Evolutionary conservation across 1,139 yeast genomes (phyloP).

Genomic region (Pneumocystis carinii): DNA sequence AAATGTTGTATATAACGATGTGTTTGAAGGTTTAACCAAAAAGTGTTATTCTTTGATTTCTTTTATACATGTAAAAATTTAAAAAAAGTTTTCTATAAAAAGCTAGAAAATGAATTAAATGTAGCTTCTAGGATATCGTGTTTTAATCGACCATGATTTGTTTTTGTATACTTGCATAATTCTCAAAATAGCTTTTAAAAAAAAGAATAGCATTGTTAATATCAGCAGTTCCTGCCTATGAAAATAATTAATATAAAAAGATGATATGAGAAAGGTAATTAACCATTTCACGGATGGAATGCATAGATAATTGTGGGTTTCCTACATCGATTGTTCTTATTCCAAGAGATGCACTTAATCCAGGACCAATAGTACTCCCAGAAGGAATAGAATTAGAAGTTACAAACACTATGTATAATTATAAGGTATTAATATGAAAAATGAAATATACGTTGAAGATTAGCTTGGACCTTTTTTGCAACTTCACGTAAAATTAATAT

Average conservation of each 20-base stretch:
- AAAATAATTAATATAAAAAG: neutral
- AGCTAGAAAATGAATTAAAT: neutral
- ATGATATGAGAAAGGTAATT: slow-evolving; percentile 28
- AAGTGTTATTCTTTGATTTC: too few relatives aligned
- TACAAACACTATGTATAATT: slow-evolving; percentile 60
- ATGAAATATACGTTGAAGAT: slow-evolving; percentile 21
- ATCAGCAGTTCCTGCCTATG: slow-evolving; percentile 30
- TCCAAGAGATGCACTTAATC: slow-evolving; percentile 76
- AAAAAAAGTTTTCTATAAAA: neutral
- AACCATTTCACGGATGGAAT: slow-evolving; percentile 85
- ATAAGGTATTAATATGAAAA: neutral
- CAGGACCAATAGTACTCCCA: slow-evolving; percentile 95
- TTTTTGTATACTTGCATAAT: neutral
- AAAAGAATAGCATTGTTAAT: slow-evolving; percentile 46
- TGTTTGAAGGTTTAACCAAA: too few relatives aligned
- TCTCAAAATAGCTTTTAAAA: slow-evolving; percentile 27
- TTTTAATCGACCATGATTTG: neutral
- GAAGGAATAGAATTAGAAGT: slow-evolving; percentile 86
- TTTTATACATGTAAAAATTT: too few relatives aligned
- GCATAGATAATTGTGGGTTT: slow-evolving; percentile 91
- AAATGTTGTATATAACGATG: too few relatives aligned
- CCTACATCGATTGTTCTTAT: slow-evolving; percentile 83
- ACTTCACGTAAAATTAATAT: slow-evolving; percentile 59
- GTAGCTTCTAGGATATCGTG: neutral
- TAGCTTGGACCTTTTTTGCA: slow-evolving; percentile 48